Evolutionary conservation across 179 eudicot genomes (phyloP).

Genomic region (Carnegiea gigantea): DNA sequence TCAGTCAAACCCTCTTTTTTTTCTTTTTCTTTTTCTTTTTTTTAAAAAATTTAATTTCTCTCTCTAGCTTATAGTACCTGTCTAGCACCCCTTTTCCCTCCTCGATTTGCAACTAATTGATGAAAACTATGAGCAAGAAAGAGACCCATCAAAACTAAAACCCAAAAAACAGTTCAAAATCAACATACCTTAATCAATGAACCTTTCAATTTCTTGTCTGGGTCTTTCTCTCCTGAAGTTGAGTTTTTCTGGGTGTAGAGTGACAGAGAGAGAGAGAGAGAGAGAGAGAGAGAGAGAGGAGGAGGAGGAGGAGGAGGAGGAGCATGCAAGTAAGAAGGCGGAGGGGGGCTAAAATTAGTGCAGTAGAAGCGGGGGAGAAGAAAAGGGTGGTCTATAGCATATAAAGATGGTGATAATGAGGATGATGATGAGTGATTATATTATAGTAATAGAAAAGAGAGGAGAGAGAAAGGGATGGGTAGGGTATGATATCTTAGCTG

Average conservation of each 20-base stretch:
- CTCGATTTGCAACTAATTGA: conserved; percentile 38
- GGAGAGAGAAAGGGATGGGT: conserved; percentile 22
- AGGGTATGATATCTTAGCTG: neutral
- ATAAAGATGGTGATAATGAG: conserved; percentile 26
- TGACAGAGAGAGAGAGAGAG: conserved; percentile 10
- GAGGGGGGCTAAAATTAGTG: conserved; percentile 24
- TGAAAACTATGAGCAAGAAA: conserved; percentile 41
- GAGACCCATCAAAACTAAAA: conserved; percentile 19
- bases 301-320: conserved; percentile 19
- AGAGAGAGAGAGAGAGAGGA: conserved; percentile 27
- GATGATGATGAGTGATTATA: neutral
- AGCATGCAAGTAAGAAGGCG: conserved; percentile 37
- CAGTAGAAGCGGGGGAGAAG: conserved; percentile 14
- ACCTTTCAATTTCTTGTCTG: neutral
- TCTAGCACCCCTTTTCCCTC: conserved; percentile 24
- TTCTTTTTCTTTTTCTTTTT: neutral
- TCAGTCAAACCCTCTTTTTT: conserved; percentile 29
- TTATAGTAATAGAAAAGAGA: neutral
- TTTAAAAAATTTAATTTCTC: neutral
- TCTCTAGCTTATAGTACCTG: neutral
- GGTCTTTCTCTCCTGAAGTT: neutral
- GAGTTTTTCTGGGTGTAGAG: neutral
- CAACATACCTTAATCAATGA: conserved; percentile 4
- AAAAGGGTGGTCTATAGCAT: neutral
- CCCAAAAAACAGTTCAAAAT: neutral